Conservation (phyloP, 257 asterid genomes). For the Solanum raphanifolium region DNA sequence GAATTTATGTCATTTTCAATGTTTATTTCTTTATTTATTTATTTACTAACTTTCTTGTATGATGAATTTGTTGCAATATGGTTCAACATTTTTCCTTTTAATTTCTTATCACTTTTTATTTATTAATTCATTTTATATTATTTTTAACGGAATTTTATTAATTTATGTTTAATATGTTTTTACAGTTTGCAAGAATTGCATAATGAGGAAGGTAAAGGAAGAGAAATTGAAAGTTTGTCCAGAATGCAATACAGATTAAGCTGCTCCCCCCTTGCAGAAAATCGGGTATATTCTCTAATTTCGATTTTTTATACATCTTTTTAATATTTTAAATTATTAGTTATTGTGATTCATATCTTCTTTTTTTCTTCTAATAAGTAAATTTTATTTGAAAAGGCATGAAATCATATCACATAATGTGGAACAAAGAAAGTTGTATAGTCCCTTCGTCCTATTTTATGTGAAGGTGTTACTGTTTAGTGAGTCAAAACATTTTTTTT, state of each 20-base stretch:
- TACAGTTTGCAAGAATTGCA: constrained; percentile 60
- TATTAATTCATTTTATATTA: background rate
- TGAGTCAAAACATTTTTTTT: too few species aligned
- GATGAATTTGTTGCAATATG: too few species aligned
- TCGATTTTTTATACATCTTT: too few species aligned
- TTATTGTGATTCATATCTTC: background rate
- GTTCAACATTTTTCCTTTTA: background rate
- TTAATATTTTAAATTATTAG: background rate
- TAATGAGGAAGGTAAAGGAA: constrained; percentile 29
- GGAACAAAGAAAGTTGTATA: background rate
- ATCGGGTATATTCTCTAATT: constrained; percentile 21
- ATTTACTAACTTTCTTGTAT: too few species aligned
- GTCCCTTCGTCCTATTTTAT: background rate
- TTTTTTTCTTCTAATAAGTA: background rate
- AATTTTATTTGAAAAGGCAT: background rate
- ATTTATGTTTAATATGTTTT: background rate
- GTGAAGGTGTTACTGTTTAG: too few species aligned
- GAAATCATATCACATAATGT: background rate
- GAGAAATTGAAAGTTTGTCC: constrained; percentile 45
- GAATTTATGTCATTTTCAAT: too few species aligned
- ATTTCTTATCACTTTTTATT: background rate
- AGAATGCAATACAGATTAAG: constrained; percentile 36
- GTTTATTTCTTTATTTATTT: too few species aligned
- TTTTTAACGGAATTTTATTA: background rate
- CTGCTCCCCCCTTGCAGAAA: constrained; percentile 48